Percentiles rank a stretch among this genome's conserved stretches.
Conservation (phyloP, 139 green algal species). For the Tetradesmus lagerheimii region DNA sequence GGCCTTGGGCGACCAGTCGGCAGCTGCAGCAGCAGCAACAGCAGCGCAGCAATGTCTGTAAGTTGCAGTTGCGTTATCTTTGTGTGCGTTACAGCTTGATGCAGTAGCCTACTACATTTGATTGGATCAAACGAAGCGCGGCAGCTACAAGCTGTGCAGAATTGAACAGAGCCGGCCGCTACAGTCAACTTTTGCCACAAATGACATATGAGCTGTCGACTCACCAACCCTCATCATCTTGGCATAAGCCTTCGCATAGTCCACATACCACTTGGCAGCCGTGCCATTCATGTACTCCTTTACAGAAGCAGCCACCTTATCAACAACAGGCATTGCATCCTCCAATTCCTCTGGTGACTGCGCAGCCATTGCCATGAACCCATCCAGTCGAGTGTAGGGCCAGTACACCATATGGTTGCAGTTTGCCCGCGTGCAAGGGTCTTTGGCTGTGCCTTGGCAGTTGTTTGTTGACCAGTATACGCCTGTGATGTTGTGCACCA, state of each 20-base stretch:
- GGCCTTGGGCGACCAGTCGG: not conserved
- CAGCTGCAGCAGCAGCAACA: not conserved
- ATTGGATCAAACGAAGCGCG: too few species aligned
- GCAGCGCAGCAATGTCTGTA: not conserved
- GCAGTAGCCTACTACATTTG: too few species aligned
- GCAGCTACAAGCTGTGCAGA: too few species aligned
- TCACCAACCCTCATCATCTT: constrained; percentile 5
- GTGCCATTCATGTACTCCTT: not conserved
- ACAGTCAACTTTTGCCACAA: too few species aligned
- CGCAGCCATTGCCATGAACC: not conserved
- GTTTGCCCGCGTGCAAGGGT: not conserved
- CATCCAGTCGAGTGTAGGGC: not conserved
- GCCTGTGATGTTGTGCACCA: not conserved
- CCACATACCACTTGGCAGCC: not conserved
- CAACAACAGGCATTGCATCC: not conserved
- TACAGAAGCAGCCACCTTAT: not conserved
- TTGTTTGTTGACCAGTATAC: not conserved
- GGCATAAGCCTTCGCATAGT: not conserved
- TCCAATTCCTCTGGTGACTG: not conserved
- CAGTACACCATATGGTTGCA: constrained; percentile 9
- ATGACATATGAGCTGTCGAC: too few species aligned
- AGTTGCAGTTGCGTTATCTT: too few species aligned
- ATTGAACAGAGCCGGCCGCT: too few species aligned
- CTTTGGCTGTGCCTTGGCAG: not conserved
- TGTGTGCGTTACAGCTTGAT: too few species aligned